Evolutionary conservation across 116 monocot genomes (phyloP).

Genomic region (Cymodocea nodosa): DNA sequence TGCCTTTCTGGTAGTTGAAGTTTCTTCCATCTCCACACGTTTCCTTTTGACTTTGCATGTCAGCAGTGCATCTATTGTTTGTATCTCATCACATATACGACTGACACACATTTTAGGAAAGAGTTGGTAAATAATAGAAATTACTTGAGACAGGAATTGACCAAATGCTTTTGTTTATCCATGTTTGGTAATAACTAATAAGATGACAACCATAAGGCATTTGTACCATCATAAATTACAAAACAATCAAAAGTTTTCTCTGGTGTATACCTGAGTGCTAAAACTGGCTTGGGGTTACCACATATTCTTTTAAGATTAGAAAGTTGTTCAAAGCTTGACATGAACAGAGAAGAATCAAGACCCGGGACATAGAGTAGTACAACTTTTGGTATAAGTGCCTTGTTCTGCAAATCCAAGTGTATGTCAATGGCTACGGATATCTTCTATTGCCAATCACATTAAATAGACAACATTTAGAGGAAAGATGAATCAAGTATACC

Average conservation of each 20-base stretch:
- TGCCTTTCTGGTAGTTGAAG: neutral
- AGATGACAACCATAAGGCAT: no score
- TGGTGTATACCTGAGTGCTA: constrained; percentile 63
- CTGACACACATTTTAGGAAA: constrained; percentile 25
- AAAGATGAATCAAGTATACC: no score
- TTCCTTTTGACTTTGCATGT: constrained; percentile 88
- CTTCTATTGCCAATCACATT: no score
- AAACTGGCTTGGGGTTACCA: constrained; percentile 75
- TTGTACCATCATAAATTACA: neutral
- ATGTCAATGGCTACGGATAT: neutral
- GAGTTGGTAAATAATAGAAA: constrained; percentile 1
- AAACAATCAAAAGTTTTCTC: no score
- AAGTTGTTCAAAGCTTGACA: constrained; percentile 45
- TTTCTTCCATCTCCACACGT: constrained; percentile 24
- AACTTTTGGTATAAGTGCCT: constrained; percentile 87
- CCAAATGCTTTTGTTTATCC: no score
- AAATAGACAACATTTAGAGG: no score
- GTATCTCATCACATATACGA: constrained; percentile 77
- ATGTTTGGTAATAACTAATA: no score
- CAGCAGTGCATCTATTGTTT: constrained; percentile 78
- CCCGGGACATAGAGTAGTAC: constrained; percentile 84
- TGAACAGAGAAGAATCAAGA: constrained; percentile 83
- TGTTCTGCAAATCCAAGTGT: constrained; percentile 50
- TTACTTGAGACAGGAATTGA: neutral
- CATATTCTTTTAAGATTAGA: constrained; percentile 38